phyloP scores from a whole-genome alignment of 1,284 basidiomycete species.

The Takashimella koratensis region DNA sequence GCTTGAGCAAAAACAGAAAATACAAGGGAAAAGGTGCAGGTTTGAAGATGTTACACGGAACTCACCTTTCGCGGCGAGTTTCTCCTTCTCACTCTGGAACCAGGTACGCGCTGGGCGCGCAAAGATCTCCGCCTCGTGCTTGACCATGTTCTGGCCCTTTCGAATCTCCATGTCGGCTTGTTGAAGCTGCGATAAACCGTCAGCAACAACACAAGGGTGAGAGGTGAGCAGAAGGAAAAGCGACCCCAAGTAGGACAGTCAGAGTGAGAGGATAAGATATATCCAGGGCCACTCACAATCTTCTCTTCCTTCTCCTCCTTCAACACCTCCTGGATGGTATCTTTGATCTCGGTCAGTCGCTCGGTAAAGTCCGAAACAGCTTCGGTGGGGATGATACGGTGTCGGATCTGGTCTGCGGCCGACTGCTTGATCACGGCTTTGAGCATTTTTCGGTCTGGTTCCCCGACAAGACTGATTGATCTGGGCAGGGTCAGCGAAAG shows the following conservation, averaged over 20 bases:
- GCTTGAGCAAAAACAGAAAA: too few species aligned
- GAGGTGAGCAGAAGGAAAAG: background rate
- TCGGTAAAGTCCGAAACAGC: constrained; percentile 67
- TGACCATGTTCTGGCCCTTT: constrained; percentile 94
- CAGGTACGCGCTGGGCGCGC: constrained; percentile 91
- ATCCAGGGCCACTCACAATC: constrained; percentile 67
- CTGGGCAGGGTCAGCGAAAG: constrained; percentile 47
- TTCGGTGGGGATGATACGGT: constrained; percentile 83
- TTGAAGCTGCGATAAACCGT: background rate
- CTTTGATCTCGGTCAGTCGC: constrained; percentile 64
- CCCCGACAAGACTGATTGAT: constrained; percentile 92
- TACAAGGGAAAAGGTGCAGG: background rate
- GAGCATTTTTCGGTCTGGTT: constrained; percentile 92
- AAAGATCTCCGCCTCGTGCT: constrained; percentile 92
- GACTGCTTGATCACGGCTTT: constrained; percentile 93
- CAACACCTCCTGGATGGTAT: constrained; percentile 76
- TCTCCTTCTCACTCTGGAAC: constrained; percentile 92
- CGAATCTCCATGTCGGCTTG: constrained; percentile 93
- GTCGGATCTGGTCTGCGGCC: constrained; percentile 76
- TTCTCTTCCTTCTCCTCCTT: constrained; percentile 96
- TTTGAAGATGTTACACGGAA: constrained; percentile 8
- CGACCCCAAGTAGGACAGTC: background rate
- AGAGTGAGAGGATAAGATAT: background rate
- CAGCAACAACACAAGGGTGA: background rate
- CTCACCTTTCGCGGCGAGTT: constrained; percentile 71